Evolutionary conservation across 2,329 filamentous ascomycete species (phyloP).

Genomic region (Dactylonectria macrodidyma): DNA sequence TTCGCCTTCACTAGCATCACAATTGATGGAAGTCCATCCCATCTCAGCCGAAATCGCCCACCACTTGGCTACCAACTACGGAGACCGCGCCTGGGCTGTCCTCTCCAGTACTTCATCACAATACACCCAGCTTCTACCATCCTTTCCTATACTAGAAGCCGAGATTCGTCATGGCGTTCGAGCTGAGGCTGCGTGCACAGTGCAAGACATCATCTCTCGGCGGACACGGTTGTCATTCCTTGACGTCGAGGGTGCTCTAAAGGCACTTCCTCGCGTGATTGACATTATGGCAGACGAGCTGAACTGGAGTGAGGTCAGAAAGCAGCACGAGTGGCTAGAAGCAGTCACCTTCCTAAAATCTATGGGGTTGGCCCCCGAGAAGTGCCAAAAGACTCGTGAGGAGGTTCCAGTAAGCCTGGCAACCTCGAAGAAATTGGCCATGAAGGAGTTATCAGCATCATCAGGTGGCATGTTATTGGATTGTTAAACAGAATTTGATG

Average conservation of each 20-base stretch:
- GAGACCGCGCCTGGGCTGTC: slow-evolving; percentile 79
- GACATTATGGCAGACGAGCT: slow-evolving; percentile 81
- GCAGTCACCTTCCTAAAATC: slow-evolving; percentile 61
- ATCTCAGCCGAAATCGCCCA: slow-evolving; percentile 58
- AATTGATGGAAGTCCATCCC: slow-evolving; percentile 55
- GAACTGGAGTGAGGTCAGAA: slow-evolving; percentile 72
- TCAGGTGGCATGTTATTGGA: slow-evolving; percentile 8
- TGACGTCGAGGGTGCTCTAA: slow-evolving; percentile 79
- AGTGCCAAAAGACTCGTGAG: slow-evolving; percentile 37
- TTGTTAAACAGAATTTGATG: neutral
- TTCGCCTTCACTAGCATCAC: slow-evolving; percentile 52
- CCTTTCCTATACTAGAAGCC: slow-evolving; percentile 82
- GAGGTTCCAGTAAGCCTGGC: slow-evolving; percentile 23
- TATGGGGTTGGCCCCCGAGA: slow-evolving; percentile 59
- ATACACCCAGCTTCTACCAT: slow-evolving; percentile 73
- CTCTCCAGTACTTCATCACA: slow-evolving; percentile 66
- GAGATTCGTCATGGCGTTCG: slow-evolving; percentile 81
- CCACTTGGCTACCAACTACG: slow-evolving; percentile 60
- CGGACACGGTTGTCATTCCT: slow-evolving; percentile 82
- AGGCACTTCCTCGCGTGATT: slow-evolving; percentile 78
- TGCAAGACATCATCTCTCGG: slow-evolving; percentile 79
- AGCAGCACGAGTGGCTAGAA: slow-evolving; percentile 70
- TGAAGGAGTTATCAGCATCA: neutral
- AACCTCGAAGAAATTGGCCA: neutral
- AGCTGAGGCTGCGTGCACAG: slow-evolving; percentile 81